Percentiles rank a stretch among this genome's conserved stretches.
phyloP scores from a whole-genome alignment of 108 stramenopile genomes.

The Mediolabrus comicus region DNA sequence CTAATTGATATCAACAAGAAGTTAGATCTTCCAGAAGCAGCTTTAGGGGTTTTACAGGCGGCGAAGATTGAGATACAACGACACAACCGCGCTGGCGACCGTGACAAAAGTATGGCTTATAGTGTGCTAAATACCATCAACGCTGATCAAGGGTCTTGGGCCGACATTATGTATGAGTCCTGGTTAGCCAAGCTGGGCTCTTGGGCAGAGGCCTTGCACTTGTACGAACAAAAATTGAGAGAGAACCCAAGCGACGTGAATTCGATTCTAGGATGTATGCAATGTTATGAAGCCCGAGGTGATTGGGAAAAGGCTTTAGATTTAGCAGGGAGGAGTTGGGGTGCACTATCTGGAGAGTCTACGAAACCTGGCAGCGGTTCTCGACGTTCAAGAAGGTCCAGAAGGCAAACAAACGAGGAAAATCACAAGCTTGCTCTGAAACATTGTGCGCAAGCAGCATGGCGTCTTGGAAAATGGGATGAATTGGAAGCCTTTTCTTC shows the following conservation, averaged over 20 bases:
- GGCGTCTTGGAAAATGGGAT: slow-evolving; percentile 93
- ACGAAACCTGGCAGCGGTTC: background rate
- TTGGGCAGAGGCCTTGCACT: slow-evolving; percentile 84
- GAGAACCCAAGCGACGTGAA: slow-evolving; percentile 76
- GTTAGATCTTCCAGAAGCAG: slow-evolving; percentile 95
- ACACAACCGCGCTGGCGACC: slow-evolving; percentile 26
- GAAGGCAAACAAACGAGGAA: slow-evolving; percentile 16
- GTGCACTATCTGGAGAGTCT: slow-evolving; percentile 39
- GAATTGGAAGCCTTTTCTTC: slow-evolving; percentile 83
- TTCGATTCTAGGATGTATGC: slow-evolving; percentile 91
- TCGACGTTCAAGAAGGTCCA: slow-evolving; percentile 12
- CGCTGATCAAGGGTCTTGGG: slow-evolving; percentile 46
- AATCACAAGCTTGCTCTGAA: slow-evolving; percentile 71
- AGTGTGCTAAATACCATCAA: slow-evolving; percentile 55
- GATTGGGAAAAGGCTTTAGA: slow-evolving; percentile 89
- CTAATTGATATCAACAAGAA: slow-evolving; percentile 97
- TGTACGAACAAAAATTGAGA: slow-evolving; percentile 84
- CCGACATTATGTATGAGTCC: slow-evolving; percentile 72
- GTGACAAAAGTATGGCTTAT: slow-evolving; percentile 57
- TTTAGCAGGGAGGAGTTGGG: slow-evolving; percentile 79
- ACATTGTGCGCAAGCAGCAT: slow-evolving; percentile 89
- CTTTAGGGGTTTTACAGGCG: slow-evolving; percentile 92
- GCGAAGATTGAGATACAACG: slow-evolving; percentile 74
- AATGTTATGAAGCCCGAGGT: slow-evolving; percentile 94
- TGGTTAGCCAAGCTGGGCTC: slow-evolving; percentile 98